Base-by-base conservation (phyloP, 1,139 yeast genomes). In the Kodamaea alishanica region DNA sequence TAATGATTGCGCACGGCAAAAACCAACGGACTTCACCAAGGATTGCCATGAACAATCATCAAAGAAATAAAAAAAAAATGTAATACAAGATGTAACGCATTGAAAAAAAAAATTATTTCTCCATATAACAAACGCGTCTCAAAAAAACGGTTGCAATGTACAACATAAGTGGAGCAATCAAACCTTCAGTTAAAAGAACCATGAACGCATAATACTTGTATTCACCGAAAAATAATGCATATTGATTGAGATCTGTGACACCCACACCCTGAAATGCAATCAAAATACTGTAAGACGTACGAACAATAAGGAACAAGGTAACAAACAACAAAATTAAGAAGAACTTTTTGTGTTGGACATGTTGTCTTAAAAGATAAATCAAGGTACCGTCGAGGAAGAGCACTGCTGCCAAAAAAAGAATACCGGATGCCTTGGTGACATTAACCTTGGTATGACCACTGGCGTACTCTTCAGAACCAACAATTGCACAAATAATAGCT, bases 201-300 rank as follows among this genome's bases (percentile, higher is more conserved):
- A 55, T 27, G 32, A 52, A 54, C 7, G 55, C 44, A 30, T 51
- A 55, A 41, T 53, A 55, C 38, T 47, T 40, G 41, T 47, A 55
- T 32, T 54, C 48, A n/a, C 59, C 60, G 28, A 46, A 48, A 22
- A 55, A 27, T 27, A 55, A 40, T 9, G 48, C 36, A 37, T 45
- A 54, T 34, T 52, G 42, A 27, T 49, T 45, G 8, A 54, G 48
- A 8, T 34, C 15, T 5, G 35, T 33, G 30, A 54, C 42, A 28
- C 40, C 38, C 27, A 47, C 31, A 4, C 52, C 51, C n/a, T 44
- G 37, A 40, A 54, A 51, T 1, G 58, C 44, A 9, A 45, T 33
- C 28, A 52, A 11, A 5, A 54, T 33, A 12, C 54, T 43, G 36
- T 52, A 55, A 23, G 42, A 23, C 30, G 46, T 43, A 35, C 59